Base-by-base conservation (phyloP, 495 filamentous ascomycete species). In the Rhizodiscina lignyota region DNA sequence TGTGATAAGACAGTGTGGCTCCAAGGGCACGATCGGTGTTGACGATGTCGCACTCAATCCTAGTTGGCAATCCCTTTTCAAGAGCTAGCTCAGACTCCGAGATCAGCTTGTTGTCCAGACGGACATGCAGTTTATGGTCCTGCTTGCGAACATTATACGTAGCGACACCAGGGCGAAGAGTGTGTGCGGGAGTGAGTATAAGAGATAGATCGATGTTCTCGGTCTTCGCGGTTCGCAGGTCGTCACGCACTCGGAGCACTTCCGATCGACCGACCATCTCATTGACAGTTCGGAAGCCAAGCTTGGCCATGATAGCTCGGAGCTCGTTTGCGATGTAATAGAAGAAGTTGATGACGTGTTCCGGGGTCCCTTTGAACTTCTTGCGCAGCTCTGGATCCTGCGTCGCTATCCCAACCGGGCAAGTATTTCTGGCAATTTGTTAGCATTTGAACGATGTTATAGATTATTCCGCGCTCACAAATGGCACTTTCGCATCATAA, bases 271-370 rank as follows among this genome's bases (percentile, higher is more conserved):
- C 89, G 47, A 99, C 82, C 89, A 96, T 96, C 57, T 99, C 89
- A 47, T 99, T 99, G 52, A 99, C 74, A 20, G 80, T 92, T 32
- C 89, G 73, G 67, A 94, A 79, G 37, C 89, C 89, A 45, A 96
- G 69, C 56, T 80, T 87, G 20, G 89, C 87, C 89, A 99, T 96
- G 59, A 99, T 94, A 13, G 89, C 86, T 42, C 89, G 78, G 40
- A 99, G 74, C 64, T 99, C 89, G 49, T 99, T 99, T 41, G 91
- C 76, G 32, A 99, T 68, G 48, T 99, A 99, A 62, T 94, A 99
- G 64, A 99, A 99, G 69, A 96, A 99, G 66, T 99, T 99, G 59
- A 99, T 99, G 30, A 94, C 89, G 52, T 99, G 83, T 58, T 99
- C 89, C 4, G 89, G 87, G 0, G 83, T 85, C 21, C 89, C 91